Conservation (phyloP, 2,329 filamentous ascomycete genomes). For the Nigrospora osmanthi region DNA sequence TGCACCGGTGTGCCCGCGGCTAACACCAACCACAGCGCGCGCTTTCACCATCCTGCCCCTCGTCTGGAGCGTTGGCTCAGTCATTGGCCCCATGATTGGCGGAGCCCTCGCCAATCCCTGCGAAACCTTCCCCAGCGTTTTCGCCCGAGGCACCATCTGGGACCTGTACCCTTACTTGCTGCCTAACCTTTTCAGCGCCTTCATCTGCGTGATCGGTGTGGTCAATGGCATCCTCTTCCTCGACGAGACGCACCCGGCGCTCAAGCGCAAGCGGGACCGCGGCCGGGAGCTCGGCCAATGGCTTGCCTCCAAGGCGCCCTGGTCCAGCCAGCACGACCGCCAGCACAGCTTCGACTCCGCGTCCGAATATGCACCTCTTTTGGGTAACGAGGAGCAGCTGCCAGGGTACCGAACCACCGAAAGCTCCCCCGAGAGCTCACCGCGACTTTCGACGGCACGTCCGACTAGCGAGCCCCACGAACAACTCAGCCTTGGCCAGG, state of each 20-base stretch:
- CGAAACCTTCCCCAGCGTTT: slow-evolving; percentile 68
- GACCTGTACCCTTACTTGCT: slow-evolving; percentile 78
- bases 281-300: slow-evolving; percentile 71
- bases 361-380: slow-evolving; percentile 49
- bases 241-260: slow-evolving; percentile 85
- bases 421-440: slow-evolving; percentile 39
- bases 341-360: slow-evolving; percentile 24
- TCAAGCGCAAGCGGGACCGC: slow-evolving; percentile 67
- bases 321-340: slow-evolving; percentile 15
- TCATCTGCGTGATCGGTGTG: slow-evolving; percentile 56
- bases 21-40: slow-evolving; percentile 50
- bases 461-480: slow-evolving; percentile 25
- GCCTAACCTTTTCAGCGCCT: slow-evolving; percentile 49
- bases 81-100: slow-evolving; percentile 80
- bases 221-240: slow-evolving; percentile 60
- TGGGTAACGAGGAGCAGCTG: slow-evolving; percentile 52
- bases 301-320: slow-evolving; percentile 42
- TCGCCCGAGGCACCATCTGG: slow-evolving; percentile 68
- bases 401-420: slow-evolving; percentile 62
- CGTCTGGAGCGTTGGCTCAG: slow-evolving; percentile 89
- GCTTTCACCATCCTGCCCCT: slow-evolving; percentile 98
- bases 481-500: slow-evolving; percentile 24
- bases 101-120: slow-evolving; percentile 85
- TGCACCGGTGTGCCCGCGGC: slow-evolving; percentile 4
- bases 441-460: slow-evolving; percentile 21